Evolutionary conservation across 306 rosid species (phyloP), one percentile per base, ranked within the genome.

Genomic region (Quercus ilex): DNA sequence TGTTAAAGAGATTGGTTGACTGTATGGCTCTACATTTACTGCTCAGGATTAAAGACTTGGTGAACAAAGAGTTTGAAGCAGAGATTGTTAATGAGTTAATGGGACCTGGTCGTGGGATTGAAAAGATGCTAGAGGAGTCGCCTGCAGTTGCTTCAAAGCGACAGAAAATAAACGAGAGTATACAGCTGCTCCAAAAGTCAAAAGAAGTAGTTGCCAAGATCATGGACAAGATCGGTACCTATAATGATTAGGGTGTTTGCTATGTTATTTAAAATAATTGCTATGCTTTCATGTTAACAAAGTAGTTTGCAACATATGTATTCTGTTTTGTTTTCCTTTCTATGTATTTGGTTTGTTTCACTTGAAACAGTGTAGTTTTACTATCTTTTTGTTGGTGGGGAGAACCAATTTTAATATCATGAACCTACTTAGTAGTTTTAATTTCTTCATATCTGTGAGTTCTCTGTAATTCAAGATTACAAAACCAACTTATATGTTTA

Each of bases 101-200:
- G 43, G 76, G 84, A 2, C 76, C 85, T 2, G 83, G 83, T 0
- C 81, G 86, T 2, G 90, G 92, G 0, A 74, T 89, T 3, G 93
- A 91, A 28, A 85, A 87, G 71, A 4, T 88, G 51, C 26, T 91
- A 51, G 88, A 86, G 33, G 91, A 91, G 33, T 74, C 89, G 0
- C 91, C 93, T 0, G 73, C 85, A 0, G 20, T 89, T 11, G 62
- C 89, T 12, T 76, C 74, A 0, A 89, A 89, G 73, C 70, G 91
- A 2, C 77, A 70, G 1, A 89, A 68, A 73, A 85, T 91, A 0
- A 49, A 18, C 1, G 55, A 82, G 38, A 89, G 91, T 55, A 57
- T 88, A 0, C 52, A 52, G 4, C 78, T 82, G 17, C 85, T 91
- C 0, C 46, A 78, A 1, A 85, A 88, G 4, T 79, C 88, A 11